Conservation (phyloP, 2,329 filamentous ascomycete genomes). For the Fusarium penzigii region DNA sequence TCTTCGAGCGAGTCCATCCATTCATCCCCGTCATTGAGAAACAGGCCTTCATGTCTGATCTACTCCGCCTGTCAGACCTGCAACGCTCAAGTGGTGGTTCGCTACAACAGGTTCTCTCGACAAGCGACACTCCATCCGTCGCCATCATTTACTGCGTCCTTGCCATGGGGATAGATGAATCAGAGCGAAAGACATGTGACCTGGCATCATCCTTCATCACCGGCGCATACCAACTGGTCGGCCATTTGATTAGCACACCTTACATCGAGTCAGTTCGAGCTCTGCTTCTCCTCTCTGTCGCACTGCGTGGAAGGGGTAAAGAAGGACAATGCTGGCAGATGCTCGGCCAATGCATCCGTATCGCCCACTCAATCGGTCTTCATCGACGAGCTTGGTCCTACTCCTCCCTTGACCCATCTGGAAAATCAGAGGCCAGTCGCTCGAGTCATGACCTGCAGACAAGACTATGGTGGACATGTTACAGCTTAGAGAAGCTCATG, state of each 20-base stretch:
- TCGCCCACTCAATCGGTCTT: conserved; percentile 18
- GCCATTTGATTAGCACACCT: conserved; percentile 18
- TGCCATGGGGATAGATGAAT: conserved; percentile 19
- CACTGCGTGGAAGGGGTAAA: conserved; percentile 20
- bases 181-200: conserved; percentile 9
- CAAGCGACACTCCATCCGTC: conserved; percentile 13
- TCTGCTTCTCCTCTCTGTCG: conserved; percentile 17
- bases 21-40: conserved; percentile 19
- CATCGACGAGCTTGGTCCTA: conserved; percentile 13
- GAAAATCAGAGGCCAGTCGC: background rate
- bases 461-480: conserved; percentile 23
- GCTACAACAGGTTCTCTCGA: conserved; percentile 12
- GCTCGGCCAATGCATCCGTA: conserved; percentile 14
- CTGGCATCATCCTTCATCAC: conserved; percentile 14
- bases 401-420: conserved; percentile 1
- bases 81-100: conserved; percentile 11
- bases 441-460: conserved; percentile 16
- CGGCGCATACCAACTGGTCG: conserved; percentile 18
- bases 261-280: conserved; percentile 23
- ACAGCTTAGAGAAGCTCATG: conserved; percentile 23
- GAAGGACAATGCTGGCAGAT: conserved; percentile 24
- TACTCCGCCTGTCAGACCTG: conserved; percentile 16
- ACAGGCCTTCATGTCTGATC: conserved; percentile 15
- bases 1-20: conserved; percentile 22
- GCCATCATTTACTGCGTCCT: conserved; percentile 17